These are phyloP conservation scores for Uncinocarpus reesii DNA, from an alignment of 2,329 filamentous ascomycete genomes.

Conservation along the genomic window DNA sequence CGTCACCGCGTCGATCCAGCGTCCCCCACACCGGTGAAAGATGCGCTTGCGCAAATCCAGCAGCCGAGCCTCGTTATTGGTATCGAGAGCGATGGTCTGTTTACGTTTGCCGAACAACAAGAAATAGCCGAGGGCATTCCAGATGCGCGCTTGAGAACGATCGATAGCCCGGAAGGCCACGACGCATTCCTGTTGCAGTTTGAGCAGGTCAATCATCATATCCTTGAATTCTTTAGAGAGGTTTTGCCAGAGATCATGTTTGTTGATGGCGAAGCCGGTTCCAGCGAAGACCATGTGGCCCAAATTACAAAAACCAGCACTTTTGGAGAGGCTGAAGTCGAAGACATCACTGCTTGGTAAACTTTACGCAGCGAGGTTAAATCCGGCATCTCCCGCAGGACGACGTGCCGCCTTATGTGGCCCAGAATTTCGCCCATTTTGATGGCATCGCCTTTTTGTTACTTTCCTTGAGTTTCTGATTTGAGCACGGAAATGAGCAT, in stretches of 20 bases:
- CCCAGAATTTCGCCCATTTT: background rate
- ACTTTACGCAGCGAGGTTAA: background rate
- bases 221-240: constrained; percentile 72
- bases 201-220: constrained; percentile 85
- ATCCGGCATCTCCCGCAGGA: background rate
- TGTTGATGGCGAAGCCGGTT: constrained; percentile 41
- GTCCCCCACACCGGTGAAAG: constrained; percentile 46
- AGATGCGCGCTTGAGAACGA: constrained; percentile 66
- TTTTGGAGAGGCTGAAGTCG: constrained; percentile 91
- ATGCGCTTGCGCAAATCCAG: constrained; percentile 69
- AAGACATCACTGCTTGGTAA: constrained; percentile 92
- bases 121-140: constrained; percentile 76
- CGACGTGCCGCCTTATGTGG: background rate
- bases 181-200: constrained; percentile 96
- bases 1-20: constrained; percentile 50
- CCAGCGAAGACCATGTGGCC: constrained; percentile 46
- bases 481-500: constrained; percentile 7
- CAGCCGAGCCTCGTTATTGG: constrained; percentile 87
- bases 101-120: constrained; percentile 93
- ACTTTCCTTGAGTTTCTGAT: background rate
- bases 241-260: constrained; percentile 82
- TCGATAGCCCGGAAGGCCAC: constrained; percentile 89
- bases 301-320: constrained; percentile 74
- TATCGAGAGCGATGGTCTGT: constrained; percentile 90
- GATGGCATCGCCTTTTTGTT: background rate